Conservation (phyloP, 495 filamentous ascomycete genomes). For the Pseudevernia furfuracea region DNA sequence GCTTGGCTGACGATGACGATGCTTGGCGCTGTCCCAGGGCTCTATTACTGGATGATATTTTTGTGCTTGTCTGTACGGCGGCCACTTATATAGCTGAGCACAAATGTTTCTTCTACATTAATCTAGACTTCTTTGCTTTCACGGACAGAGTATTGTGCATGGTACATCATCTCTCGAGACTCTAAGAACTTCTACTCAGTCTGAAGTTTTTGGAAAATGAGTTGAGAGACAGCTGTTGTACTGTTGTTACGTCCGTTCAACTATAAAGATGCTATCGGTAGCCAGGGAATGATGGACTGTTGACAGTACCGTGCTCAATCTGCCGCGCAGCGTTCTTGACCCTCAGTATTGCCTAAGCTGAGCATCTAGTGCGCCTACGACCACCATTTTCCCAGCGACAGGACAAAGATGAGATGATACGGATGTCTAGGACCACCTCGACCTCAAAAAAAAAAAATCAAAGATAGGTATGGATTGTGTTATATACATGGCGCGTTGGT, state of each 20-base stretch:
- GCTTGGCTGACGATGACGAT: constrained; percentile 11
- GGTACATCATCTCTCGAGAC: not conserved
- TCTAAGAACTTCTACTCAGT: too few species aligned
- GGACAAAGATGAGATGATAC: too few species aligned
- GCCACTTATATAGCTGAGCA: too few species aligned
- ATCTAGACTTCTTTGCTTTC: not conserved
- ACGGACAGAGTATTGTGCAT: not conserved
- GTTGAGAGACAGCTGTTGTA: constrained; percentile 1
- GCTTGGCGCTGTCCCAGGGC: constrained; percentile 13
- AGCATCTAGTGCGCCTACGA: constrained; percentile 18
- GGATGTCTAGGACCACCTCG: too few species aligned
- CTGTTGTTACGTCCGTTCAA: constrained; percentile 20
- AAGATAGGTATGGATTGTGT: not conserved
- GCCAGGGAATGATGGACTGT: constrained; percentile 16
- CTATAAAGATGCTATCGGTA: not conserved
- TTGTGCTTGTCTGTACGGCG: too few species aligned
- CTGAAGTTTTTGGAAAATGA: too few species aligned
- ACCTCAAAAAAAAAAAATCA: too few species aligned
- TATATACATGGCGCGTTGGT: constrained; percentile 7
- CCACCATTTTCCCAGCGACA: not conserved
- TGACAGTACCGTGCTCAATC: constrained; percentile 16
- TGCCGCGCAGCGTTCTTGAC: constrained; percentile 19
- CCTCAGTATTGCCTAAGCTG: constrained; percentile 15
- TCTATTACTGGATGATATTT: too few species aligned
- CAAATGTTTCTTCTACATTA: not conserved